A percentile compares a stretch with the other conserved stretches of the same genome.
phyloP scores from a whole-genome alignment of 768 basidiomycete genomes.

The Russula brevipes region DNA sequence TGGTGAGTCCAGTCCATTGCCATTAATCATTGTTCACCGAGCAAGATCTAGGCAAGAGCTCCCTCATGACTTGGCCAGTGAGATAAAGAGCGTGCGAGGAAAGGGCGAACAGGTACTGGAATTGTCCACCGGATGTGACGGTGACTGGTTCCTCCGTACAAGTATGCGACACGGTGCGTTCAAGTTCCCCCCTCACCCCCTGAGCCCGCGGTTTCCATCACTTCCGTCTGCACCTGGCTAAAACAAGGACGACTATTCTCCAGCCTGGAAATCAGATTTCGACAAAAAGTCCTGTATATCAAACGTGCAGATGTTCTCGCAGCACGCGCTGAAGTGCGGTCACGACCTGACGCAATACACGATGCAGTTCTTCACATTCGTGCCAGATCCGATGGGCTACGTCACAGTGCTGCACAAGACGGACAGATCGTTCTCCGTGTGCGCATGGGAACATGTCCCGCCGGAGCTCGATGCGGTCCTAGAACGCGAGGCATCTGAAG shows the following conservation, averaged over 20 bases:
- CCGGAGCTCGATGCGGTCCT: neutral
- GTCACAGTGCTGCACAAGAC: constrained; percentile 11
- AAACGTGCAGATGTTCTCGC: constrained; percentile 10
- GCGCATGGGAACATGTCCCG: constrained; percentile 12
- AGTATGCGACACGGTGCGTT: constrained; percentile 3
- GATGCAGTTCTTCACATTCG: constrained; percentile 14
- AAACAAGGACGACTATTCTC: neutral
- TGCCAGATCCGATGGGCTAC: constrained; percentile 8
- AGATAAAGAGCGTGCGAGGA: neutral
- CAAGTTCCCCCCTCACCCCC: neutral
- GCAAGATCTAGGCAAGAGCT: neutral
- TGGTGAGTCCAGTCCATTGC: constrained; percentile 5
- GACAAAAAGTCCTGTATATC: neutral
- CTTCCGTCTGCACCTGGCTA: neutral
- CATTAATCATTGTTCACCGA: neutral
- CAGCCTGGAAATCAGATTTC: constrained; percentile 10
- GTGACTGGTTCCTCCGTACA: constrained; percentile 18
- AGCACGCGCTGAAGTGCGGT: neutral
- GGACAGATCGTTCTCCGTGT: neutral
- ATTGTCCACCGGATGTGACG: constrained; percentile 13
- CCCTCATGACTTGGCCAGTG: constrained; percentile 8
- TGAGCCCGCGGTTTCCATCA: neutral
- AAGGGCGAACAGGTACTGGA: constrained; percentile 8
- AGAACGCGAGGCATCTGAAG: neutral
- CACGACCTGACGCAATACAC: neutral